Evolutionary conservation across 2,329 filamentous ascomycete species (phyloP).

Genomic region (Exutisphaerella laricina): DNA sequence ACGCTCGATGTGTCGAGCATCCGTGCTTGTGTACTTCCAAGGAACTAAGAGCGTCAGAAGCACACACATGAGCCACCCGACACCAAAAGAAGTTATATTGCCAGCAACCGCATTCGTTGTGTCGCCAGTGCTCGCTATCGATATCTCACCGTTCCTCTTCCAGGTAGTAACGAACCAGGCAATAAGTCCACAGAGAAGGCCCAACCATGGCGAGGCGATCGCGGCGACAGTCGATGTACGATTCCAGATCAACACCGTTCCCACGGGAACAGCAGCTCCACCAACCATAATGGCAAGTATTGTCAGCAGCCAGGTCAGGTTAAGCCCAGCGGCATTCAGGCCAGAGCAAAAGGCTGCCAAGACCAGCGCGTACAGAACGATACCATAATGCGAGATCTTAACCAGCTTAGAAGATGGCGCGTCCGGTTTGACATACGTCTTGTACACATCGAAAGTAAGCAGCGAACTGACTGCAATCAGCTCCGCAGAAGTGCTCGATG

Average conservation of each 20-base stretch:
- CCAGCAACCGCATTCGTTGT: conserved; percentile 38
- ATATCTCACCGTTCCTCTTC: conserved; percentile 36
- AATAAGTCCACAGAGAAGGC: conserved; percentile 40
- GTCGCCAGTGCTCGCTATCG: conserved; percentile 36
- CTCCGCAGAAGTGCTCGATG: conserved; percentile 34
- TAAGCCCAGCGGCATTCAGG: conserved; percentile 37
- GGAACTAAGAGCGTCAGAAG: conserved; percentile 36
- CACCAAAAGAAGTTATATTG: conserved; percentile 23
- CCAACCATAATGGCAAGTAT: conserved; percentile 41
- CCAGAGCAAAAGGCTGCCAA: conserved; percentile 38
- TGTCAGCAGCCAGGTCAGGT: conserved; percentile 37
- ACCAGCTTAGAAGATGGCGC: conserved; percentile 35
- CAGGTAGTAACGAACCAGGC: conserved; percentile 41
- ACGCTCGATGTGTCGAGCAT: conserved; percentile 37
- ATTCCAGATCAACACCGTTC: conserved; percentile 43
- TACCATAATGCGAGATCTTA: conserved; percentile 38
- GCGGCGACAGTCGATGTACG: conserved; percentile 44
- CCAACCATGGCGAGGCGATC: conserved; percentile 43
- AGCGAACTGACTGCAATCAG: conserved; percentile 33
- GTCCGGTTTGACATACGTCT: conserved; percentile 37
- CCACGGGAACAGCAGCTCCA: conserved; percentile 42
- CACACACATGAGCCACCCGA: conserved; percentile 35
- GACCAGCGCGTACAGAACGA: conserved; percentile 37
- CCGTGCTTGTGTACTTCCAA: conserved; percentile 33
- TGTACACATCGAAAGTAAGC: conserved; percentile 42